Base-by-base conservation (phyloP, 306 rosid species). In the Boehmeria nivea region DNA sequence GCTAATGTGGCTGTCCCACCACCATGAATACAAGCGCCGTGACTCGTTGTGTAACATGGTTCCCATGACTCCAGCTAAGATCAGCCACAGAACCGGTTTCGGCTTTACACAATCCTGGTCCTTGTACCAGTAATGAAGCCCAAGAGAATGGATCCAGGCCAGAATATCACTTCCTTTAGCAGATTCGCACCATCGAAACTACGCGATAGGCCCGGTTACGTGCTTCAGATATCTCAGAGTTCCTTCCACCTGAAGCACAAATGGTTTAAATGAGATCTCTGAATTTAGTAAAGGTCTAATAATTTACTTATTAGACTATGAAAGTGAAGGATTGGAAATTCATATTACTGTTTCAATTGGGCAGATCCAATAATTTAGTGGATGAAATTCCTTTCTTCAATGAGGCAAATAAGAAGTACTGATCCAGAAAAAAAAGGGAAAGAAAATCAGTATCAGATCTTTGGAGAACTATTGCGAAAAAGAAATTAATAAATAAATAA, bases 1-100 rank as follows among this genome's bases (percentile, higher is more conserved):
- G 69, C 94, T 81, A 56, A 77, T 85, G 75, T 93, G 99, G 64
- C 99, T 93, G 62, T 93, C 99, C 99, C 99, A 93, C 99, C 99
- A 93, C 99, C 99, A 93, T 57, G 99, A 93, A 72, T 93, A 93
- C 54, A 93, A 67, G 55, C 95, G 95, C 67, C 96, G 75, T 33
- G 99, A 79, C 63, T 88, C 99, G 0, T 94, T 83, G 64, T 93
- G 88, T 27, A 66, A 71, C 66, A 85, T 25, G 24, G 95, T 76
- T 50, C 94, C 94, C 95, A 93, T 85, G 54, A 66, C 69, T 63
- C 90, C 90, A n/a, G 86, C 84, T 10, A 75, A 60, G 61, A 80
- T 43, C 78, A 85, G 51, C 63, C 81, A 72, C 63, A 72, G 60
- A 63, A 81, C 82, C 31, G 78, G 80, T 65, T 76, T 80, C 36